phyloP scores from a whole-genome alignment of 192 early-diverging fungal species.

The Coemansia sp. region DNA sequence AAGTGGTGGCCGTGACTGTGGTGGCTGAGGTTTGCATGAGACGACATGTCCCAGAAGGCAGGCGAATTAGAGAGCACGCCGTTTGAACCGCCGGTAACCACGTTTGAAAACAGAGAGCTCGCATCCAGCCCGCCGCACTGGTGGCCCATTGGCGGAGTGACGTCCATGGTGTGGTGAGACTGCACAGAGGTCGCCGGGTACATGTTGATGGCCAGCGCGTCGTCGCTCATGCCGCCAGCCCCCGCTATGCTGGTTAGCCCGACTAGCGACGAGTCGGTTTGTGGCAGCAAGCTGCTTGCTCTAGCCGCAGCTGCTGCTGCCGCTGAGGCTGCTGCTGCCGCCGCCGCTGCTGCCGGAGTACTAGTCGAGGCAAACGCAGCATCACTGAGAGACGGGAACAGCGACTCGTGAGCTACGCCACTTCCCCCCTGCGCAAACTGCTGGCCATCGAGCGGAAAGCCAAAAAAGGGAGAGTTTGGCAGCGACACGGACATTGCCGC shows the following conservation, averaged over 20 bases:
- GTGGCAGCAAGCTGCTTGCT: background rate
- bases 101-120: background rate
- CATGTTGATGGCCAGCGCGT: slow-evolving; percentile 9
- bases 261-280: slow-evolving; percentile 6
- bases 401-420: slow-evolving; percentile 22
- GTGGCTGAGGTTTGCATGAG: background rate
- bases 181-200: background rate
- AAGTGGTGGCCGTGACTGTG: background rate
- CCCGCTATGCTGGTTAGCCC: slow-evolving; percentile 9
- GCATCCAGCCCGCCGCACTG: background rate
- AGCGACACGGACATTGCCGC: slow-evolving; percentile 35
- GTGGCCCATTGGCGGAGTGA: background rate
- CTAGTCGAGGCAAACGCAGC: slow-evolving; percentile 12
- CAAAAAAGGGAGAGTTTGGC: slow-evolving; percentile 45
- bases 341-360: background rate
- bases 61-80: slow-evolving; percentile 13
- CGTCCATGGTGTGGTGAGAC: background rate
- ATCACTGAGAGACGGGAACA: slow-evolving; percentile 42
- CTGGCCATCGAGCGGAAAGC: slow-evolving; percentile 18
- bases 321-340: background rate
- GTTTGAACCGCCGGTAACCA: background rate
- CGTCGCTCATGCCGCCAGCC: background rate
- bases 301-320: background rate
- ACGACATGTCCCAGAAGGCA: slow-evolving; percentile 25
- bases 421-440: slow-evolving; percentile 9